Evolutionary conservation across 2,329 filamentous ascomycete genomes (phyloP), one percentile per base, ranked within the genome.

Genomic region (Sphaerostilbella broomeana): DNA sequence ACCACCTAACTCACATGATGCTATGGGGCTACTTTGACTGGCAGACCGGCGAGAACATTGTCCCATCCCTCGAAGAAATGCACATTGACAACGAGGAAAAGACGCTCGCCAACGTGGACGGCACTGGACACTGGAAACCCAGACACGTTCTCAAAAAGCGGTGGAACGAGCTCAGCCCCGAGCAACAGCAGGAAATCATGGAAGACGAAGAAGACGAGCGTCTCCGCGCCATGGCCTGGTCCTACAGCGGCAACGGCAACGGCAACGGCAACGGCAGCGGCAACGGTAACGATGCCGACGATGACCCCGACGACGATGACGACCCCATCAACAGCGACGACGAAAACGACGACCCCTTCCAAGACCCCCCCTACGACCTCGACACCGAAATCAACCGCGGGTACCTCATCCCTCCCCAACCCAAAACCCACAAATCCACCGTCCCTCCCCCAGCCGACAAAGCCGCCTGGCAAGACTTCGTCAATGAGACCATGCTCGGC

Each of bases 21-120:
- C 45, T 75, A 12, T 85, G 75, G 67, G 83, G 84, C 1, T 73
- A 73, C 52, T 61, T 81, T 19, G 68, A 83, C 56, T 68, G 65
- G 36, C 34, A 54, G 4, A 75, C 67, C 2, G 68, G 73, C 34
- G 55, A 63, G 46, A 71, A 78, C 53, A 51, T 75, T 5, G 64
- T 69, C 0, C 72, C 75, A 2, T 64, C 59, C 8, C 56, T 66
- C 35, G 66, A 72, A 34, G 68, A 77, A 52, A 63, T 70, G 48
- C 70, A 73, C 51, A 66, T 77, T 51, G 64, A 60, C 9, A 69
- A 76, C 49, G 63, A 68, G 31, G 70, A 70, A 19, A 43, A 51
- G 24, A 51, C 51, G 18, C 49, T 64, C 16, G 45, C 40, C 6
- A 47, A 57, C 30, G 50, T 59, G 28, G 61, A 63, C 44, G 63